Base-by-base conservation (phyloP, 371 early-diverging fungal species). In the Apophysomyces elegans region DNA sequence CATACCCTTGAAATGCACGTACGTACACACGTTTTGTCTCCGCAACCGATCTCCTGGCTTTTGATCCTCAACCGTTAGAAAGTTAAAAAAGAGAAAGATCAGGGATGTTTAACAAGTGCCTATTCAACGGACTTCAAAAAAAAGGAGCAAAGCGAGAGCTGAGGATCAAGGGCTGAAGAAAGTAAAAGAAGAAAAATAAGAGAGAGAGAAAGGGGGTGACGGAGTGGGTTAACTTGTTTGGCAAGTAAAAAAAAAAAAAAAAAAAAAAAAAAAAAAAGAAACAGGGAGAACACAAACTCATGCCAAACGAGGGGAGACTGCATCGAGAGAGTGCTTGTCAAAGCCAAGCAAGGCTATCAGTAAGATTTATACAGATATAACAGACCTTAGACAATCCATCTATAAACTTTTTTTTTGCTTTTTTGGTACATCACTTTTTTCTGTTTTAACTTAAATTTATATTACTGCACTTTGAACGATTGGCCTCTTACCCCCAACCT, bases 111-210 rank as follows among this genome's bases (percentile, higher is more conserved):
- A 47, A 18, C 21, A 50, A 21, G 8, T 8, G 54, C 16, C 9
- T 9, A 50, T 50, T 50, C 54, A 50, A 50, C 54, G 54, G 54
- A 50, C 54, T 21, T 21, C 16, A 50, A 50, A 21, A 50, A 21
- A 26, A 21, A 50, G 54, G 21, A 18, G 32, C 32, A 26, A 26
- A 26, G 32, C 32, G 32, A 26, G 32, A 26, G 21, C 4, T 9
- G 21, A 21, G n/a, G 32, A 26, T 50, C 54, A 50, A 26, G 54
- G 54, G 9, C 54, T 26, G 32, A 26, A 26, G 5, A 50, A 50
- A 21, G 32, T 7, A 26, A 7, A 50, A 26, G 21, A 18, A 26
- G 32, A 26, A 26, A 26, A 26, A 26, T 26, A 26, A 26, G 32
- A 26, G 21, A n/a, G 46, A 13, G 46, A 18, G 54, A 8, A 9